These are phyloP conservation scores for Coemansia sp. DNA, from an alignment of 192 early-diverging fungal species.

Conservation along the genomic window DNA sequence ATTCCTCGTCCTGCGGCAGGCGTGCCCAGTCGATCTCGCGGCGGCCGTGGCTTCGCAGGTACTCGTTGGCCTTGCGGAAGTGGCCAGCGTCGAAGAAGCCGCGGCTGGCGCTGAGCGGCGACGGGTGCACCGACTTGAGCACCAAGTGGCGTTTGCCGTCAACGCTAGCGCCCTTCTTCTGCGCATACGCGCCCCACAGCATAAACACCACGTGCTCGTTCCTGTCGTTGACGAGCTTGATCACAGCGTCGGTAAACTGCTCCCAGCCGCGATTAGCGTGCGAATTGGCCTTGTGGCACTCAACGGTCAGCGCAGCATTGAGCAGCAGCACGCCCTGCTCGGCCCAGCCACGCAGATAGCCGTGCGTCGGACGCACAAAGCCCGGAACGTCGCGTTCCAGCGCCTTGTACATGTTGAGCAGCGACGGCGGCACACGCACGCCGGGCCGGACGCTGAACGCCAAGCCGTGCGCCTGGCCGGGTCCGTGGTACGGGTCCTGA, in stretches of 20 bases:
- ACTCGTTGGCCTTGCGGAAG: slow-evolving; percentile 87
- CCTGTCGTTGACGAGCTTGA: slow-evolving; percentile 66
- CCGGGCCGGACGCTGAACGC: slow-evolving; percentile 86
- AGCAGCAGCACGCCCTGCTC: slow-evolving; percentile 86
- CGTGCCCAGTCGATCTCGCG: slow-evolving; percentile 34
- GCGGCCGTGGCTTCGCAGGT: slow-evolving; percentile 52
- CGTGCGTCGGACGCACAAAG: slow-evolving; percentile 72
- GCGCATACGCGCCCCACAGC: slow-evolving; percentile 88
- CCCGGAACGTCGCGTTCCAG: slow-evolving; percentile 67
- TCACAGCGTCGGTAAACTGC: slow-evolving; percentile 79
- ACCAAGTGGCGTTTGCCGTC: slow-evolving; percentile 82
- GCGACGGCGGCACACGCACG: slow-evolving; percentile 77
- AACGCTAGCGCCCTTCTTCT: slow-evolving; percentile 76
- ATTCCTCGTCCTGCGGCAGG: slow-evolving; percentile 10
- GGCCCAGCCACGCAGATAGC: slow-evolving; percentile 78
- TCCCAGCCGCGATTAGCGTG: slow-evolving; percentile 86
- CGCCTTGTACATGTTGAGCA: slow-evolving; percentile 88
- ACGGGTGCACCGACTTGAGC: slow-evolving; percentile 84
- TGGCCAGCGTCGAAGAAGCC: slow-evolving; percentile 88
- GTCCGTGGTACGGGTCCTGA: slow-evolving; percentile 79
- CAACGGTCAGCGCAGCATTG: slow-evolving; percentile 87
- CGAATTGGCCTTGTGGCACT: slow-evolving; percentile 70
- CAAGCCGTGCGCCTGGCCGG: slow-evolving; percentile 83
- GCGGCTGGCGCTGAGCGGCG: slow-evolving; percentile 78
- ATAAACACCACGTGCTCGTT: slow-evolving; percentile 78